Evolutionary conservation across 2,329 filamentous ascomycete species (phyloP).

Genomic region (Pyricularia grisea): DNA sequence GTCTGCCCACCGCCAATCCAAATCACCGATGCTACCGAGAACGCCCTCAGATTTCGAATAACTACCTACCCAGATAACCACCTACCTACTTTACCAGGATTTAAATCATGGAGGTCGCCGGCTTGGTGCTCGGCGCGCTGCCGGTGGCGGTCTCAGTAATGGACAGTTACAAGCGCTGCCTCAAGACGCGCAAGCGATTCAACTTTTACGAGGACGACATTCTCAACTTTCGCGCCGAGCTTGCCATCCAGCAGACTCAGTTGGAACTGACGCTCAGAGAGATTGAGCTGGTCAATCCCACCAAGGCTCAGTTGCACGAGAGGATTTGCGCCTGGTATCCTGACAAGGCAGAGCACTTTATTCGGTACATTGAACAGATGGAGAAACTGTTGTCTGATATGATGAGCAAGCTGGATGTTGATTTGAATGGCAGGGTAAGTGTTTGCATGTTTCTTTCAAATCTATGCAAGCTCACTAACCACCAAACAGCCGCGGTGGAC

Average conservation of each 20-base stretch:
- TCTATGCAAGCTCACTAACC: background rate
- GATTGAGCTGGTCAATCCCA: background rate
- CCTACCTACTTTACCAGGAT: background rate
- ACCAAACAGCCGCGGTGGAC: background rate
- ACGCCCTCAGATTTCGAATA: background rate
- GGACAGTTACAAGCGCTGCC: slow-evolving; percentile 5
- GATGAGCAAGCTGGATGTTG: background rate
- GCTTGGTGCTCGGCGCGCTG: slow-evolving; percentile 4
- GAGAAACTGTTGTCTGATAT: background rate
- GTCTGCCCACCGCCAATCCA: background rate
- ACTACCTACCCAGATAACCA: background rate
- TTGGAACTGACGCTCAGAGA: background rate
- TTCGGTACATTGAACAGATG: background rate
- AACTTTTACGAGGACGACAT: slow-evolving; percentile 1
- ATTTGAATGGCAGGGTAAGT: background rate
- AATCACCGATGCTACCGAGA: background rate
- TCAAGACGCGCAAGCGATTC: background rate
- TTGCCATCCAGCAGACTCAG: slow-evolving; percentile 1
- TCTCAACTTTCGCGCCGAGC: background rate
- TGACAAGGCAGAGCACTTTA: background rate
- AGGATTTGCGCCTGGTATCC: background rate
- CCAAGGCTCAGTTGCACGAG: background rate
- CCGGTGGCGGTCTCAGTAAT: slow-evolving; percentile 1
- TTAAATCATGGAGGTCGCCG: slow-evolving; percentile 1
- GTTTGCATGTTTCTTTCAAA: too few relatives aligned